Base-by-base conservation (phyloP, 23 red algal species). In the Chondrus crispus region DNA sequence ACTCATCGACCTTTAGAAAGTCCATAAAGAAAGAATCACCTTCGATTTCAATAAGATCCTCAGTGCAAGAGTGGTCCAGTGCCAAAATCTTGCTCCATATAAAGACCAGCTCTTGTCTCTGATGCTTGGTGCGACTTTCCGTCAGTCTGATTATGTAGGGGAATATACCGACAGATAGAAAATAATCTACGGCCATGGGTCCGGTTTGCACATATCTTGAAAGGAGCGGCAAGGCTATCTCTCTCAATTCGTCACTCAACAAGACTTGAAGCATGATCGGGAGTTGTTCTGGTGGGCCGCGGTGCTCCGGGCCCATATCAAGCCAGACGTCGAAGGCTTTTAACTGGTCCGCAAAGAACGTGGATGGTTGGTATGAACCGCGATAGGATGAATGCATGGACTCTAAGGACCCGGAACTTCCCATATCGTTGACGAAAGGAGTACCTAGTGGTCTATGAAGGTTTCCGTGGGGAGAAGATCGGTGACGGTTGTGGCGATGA, bases 11-110 rank as follows among this genome's bases (percentile, higher is more conserved):
- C 2, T 73, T 77, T 3, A 91, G 77, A 54, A 95, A 96, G 4
- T 81, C 33, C 11, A 94, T 28, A 88, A 99, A 99, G 74, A 94
- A 95, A 13, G 54, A 42, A 38, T 94, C 81, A 6, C 94, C 74
- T 39, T 94, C 80, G 58, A 95, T 91, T 24, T 93, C 93, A 22
- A 96, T 48, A 68, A 99, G 84, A 62, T 99, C 94, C 1, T 71
- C 54, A 33, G 63, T 62, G 87, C 90, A 94, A 18, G 97, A 91
- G 29, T 62, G 62, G 81, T 99, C 97, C 16, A 96, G 80, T 19
- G 91, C 84, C 76, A 99, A 28, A 42, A 99, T 89, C 76, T 99
- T 99, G 5, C 87, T 92, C 97, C 97, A 99, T n/a, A 99, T 99
- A 77, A 94, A 99, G 7, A 96, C 97, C 32, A 99, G 94, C 64